These are phyloP conservation scores for Ambrosia hybrid DNA, from an alignment of 140 eudicot species.

Conservation along the genomic window DNA sequence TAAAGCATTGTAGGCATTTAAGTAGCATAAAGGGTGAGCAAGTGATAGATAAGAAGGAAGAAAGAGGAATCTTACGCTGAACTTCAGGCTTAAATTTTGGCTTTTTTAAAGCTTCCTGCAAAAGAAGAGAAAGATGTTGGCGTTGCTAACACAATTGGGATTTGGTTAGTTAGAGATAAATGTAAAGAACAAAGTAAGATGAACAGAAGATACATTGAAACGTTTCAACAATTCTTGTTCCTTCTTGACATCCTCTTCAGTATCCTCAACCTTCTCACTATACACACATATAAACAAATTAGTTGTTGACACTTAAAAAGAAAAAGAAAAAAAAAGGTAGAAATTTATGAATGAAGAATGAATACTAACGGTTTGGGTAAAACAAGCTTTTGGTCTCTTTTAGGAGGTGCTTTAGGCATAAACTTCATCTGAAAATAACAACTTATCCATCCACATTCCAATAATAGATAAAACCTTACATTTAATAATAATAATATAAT, in stretches of 20 bases:
- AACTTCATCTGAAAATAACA: slow-evolving; percentile 52
- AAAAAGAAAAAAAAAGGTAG: too few relatives aligned
- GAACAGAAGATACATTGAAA: slow-evolving; percentile 40
- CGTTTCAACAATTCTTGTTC: slow-evolving; percentile 62
- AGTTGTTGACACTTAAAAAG: too few relatives aligned
- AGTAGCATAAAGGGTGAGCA: slow-evolving; percentile 10
- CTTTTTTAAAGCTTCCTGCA: slow-evolving; percentile 55
- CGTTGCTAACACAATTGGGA: too few relatives aligned
- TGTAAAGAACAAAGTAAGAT: neutral
- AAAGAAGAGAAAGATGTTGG: slow-evolving; percentile 23
- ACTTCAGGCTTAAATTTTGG: slow-evolving; percentile 54
- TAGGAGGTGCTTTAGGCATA: slow-evolving; percentile 69
- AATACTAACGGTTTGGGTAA: slow-evolving; percentile 60
- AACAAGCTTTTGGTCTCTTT: slow-evolving; percentile 49
- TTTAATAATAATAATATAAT: neutral
- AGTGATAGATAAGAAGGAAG: neutral
- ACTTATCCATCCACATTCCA: slow-evolving; percentile 2
- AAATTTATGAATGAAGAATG: too few relatives aligned
- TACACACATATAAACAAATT: slow-evolving; percentile 11
- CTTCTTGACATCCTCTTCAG: slow-evolving; percentile 47
- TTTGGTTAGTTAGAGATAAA: neutral
- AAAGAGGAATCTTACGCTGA: slow-evolving; percentile 45
- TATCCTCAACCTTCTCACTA: slow-evolving; percentile 71
- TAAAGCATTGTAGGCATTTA: neutral
- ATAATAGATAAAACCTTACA: slow-evolving; percentile 2